Evolutionary conservation across 352 stramenopile species (phyloP).

Genomic region (Globisporangium lucens): DNA sequence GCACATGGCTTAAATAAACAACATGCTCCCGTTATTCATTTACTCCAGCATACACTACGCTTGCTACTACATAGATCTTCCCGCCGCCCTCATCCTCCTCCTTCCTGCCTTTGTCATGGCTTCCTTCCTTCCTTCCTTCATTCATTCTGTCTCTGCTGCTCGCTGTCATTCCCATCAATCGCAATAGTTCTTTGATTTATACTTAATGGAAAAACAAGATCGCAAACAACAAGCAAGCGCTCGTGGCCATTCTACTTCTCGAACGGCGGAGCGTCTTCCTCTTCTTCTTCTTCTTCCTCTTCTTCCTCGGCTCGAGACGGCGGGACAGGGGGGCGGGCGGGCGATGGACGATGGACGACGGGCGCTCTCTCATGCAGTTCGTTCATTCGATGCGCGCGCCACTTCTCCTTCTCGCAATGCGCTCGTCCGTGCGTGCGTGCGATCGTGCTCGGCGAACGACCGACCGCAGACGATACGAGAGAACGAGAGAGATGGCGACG

Average conservation of each 20-base stretch:
- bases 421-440: not conserved
- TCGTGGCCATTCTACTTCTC: conserved; percentile 7
- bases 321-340: too few species aligned
- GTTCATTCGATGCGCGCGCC: not conserved
- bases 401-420: not conserved
- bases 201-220: conserved; percentile 12
- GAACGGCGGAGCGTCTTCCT: conserved; percentile 6
- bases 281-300: not conserved
- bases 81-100: not conserved
- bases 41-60: not conserved
- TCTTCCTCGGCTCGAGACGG: not conserved
- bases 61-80: not conserved
- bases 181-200: conserved; percentile 17
- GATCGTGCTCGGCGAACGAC: not conserved
- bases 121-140: not conserved
- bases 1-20: not conserved
- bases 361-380: not conserved
- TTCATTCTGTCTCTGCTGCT: not conserved
- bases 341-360: too few species aligned
- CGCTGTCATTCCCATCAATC: not conserved
- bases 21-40: not conserved
- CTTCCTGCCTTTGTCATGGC: not conserved
- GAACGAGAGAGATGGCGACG: not conserved
- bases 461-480: not conserved
- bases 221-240: not conserved